Evolutionary conservation across 1,284 basidiomycete species (phyloP).

Genomic region (Kwoniella shivajii): DNA sequence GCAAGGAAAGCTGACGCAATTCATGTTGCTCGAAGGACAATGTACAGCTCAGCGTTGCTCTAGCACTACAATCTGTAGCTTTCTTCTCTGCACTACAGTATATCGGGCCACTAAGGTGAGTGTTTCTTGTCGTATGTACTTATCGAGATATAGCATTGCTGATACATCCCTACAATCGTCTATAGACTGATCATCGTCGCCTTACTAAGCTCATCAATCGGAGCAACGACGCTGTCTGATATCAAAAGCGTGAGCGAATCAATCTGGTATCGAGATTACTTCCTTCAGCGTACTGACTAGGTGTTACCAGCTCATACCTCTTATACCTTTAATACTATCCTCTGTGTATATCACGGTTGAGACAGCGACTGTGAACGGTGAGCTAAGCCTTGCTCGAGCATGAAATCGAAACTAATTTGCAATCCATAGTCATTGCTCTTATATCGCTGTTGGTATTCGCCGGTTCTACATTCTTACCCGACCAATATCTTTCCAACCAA

Average conservation of each 20-base stretch:
- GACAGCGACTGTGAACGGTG: constrained; percentile 6
- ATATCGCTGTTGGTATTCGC: constrained; percentile 7
- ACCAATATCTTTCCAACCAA: constrained; percentile 1
- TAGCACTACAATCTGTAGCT: constrained; percentile 22
- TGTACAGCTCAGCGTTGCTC: constrained; percentile 7
- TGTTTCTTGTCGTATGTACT: not conserved
- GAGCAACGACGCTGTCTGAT: not conserved
- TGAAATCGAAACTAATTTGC: not conserved
- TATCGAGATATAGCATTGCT: not conserved
- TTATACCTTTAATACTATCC: constrained; percentile 7
- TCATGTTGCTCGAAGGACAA: constrained; percentile 3
- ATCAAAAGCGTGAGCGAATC: constrained; percentile 9
- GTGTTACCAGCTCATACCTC: constrained; percentile 6
- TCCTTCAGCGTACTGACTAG: not conserved
- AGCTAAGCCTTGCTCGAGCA: not conserved
- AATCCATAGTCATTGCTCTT: not conserved
- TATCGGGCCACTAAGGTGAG: constrained; percentile 31
- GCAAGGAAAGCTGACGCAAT: not conserved
- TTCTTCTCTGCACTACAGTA: constrained; percentile 27
- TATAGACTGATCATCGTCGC: constrained; percentile 10
- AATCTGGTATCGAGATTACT: not conserved
- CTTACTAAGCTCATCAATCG: not conserved
- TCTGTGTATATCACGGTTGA: constrained; percentile 7
- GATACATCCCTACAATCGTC: not conserved
- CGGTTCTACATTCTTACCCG: constrained; percentile 11